A percentile compares a stretch with the other conserved stretches of the same genome.
Conservation (phyloP, 306 rosid species). For the Boehmeria nivea region DNA sequence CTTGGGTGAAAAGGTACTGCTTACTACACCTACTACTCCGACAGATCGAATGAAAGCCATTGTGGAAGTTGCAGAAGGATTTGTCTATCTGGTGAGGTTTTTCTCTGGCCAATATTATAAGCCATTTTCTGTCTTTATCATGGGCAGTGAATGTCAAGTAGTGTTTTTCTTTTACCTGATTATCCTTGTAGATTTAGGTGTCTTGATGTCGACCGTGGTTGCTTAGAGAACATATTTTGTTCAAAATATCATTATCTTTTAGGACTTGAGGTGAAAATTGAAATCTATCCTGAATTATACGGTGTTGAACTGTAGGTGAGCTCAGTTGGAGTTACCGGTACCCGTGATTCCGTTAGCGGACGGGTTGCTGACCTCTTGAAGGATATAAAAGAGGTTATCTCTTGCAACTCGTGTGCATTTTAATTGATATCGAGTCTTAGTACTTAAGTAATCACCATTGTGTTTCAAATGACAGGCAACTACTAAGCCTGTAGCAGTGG, state of each 20-base stretch:
- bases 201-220: too few species aligned
- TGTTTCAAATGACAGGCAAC: constrained; percentile 46
- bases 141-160: too few species aligned
- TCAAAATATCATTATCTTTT: too few species aligned
- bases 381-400: constrained; percentile 68
- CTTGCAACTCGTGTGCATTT: not conserved
- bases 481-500: constrained; percentile 86
- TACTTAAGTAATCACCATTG: not conserved
- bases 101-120: too few species aligned
- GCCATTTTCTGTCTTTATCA: too few species aligned
- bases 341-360: constrained; percentile 69
- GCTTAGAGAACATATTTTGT: not conserved
- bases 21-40: constrained; percentile 91
- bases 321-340: constrained; percentile 84
- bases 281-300: not conserved
- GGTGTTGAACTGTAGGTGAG: constrained; percentile 61
- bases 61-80: constrained; percentile 80
- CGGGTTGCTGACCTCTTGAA: constrained; percentile 53
- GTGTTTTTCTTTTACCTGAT: too few species aligned
- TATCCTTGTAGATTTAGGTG: too few species aligned
- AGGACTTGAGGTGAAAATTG: not conserved
- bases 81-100: constrained; percentile 67
- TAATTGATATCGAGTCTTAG: too few species aligned
- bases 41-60: constrained; percentile 68
- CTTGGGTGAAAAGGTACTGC: constrained; percentile 58